Base-by-base conservation (phyloP, 257 asterid species). In the Capsicum baccatum region DNA sequence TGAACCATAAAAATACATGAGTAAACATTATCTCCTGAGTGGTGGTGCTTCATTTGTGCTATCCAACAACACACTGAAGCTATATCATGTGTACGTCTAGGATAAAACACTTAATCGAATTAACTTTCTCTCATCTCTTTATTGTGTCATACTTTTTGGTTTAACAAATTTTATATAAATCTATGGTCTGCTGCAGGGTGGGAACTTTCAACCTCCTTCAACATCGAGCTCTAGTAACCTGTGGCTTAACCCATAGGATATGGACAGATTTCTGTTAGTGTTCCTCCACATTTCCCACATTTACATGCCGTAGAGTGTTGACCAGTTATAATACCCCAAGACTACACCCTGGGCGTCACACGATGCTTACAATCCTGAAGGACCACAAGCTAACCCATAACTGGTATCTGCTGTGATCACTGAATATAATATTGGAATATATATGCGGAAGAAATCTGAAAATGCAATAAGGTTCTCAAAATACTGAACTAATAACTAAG, bases 221-320 rank as follows among this genome's bases (percentile, higher is more conserved):
- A 78, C 90, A 68, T 81, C 88, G 26, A 71, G 83, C 83, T 87
- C 92, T 58, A 80, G 87, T 82, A 86, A 79, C 83, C 89, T 16
- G 63, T 85, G 56, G 63, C 86, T 87, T 91, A 90, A 79, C 80
- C 91, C 47, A 81, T 79, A 3, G 92, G 89, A 81, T 19, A 79
- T 33, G 86, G 87, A 39, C 92, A 86, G 88, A 85, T 85, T 79
- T 86, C 93, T 55, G 60, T 89, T 57, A 81, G 94, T 78, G 83
- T 85, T 62, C 84, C 94, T 21, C 91, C 92, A 9, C 93, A 88
- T 63, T 64, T 89, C 92, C 48, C 80, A 94, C 79, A 92, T 89
- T 80, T 91, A 87, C 76, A 59, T 88, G 50, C 89, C 92, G 9
- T 86, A 86, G 70, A 88, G 83, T 64, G 86, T 83, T n/a, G 91